A percentile compares a stretch with the other conserved stretches of the same genome.
Conservation (phyloP, 2,329 filamentous ascomycete species). For the Diaporthe vexans region DNA sequence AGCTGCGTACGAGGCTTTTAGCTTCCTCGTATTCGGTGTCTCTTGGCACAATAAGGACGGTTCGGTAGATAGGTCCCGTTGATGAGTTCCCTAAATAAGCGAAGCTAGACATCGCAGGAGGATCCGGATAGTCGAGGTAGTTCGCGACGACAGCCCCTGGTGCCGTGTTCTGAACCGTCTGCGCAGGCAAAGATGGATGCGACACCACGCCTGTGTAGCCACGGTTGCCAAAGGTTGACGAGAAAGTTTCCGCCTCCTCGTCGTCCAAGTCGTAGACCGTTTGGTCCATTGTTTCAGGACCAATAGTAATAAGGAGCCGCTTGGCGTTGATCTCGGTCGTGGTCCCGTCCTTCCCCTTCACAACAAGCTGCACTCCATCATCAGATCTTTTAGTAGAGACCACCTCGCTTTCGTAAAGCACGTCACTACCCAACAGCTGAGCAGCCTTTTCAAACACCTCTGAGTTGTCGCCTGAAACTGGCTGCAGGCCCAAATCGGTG, state of each 20-base stretch:
- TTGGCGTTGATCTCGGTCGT: slow-evolving; percentile 2
- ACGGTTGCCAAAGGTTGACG: background rate
- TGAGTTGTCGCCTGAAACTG: slow-evolving; percentile 10
- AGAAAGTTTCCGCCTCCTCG: background rate
- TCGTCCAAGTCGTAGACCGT: background rate
- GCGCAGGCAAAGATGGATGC: slow-evolving; percentile 4
- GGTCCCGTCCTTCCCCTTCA: slow-evolving; percentile 1
- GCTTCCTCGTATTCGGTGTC: background rate
- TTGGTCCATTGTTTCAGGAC: background rate
- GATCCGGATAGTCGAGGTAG: background rate
- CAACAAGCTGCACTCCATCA: background rate
- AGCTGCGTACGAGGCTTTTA: background rate
- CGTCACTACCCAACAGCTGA: background rate
- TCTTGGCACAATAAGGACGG: slow-evolving; percentile 12
- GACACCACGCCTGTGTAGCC: slow-evolving; percentile 4
- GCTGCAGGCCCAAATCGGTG: background rate
- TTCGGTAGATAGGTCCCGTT: background rate
- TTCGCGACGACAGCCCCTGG: background rate
- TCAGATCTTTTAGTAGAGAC: background rate
- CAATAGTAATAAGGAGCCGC: slow-evolving; percentile 7
- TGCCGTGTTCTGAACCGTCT: background rate
- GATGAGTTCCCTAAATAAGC: background rate
- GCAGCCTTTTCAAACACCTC: slow-evolving; percentile 2
- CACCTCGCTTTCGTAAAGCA: background rate
- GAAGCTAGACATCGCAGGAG: background rate